Percentiles rank a stretch among this genome's conserved stretches.
Evolutionary conservation across 2,329 filamentous ascomycete species (phyloP).

Genomic region (Ampelomyces quisqualis): DNA sequence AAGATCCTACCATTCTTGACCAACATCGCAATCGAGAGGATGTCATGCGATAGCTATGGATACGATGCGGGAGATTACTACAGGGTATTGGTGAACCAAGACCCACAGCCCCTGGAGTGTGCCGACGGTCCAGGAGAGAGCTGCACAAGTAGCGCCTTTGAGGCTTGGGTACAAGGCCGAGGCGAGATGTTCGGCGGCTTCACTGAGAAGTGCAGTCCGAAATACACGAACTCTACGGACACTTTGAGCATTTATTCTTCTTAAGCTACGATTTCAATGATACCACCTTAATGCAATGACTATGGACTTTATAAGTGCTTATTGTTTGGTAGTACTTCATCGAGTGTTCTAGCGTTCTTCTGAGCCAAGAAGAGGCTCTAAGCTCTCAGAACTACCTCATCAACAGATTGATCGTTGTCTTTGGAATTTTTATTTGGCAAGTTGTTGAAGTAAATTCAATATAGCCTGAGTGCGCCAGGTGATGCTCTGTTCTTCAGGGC

Average conservation of each 20-base stretch:
- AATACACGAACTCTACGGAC: constrained; percentile 49
- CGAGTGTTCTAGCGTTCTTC: too few relatives aligned
- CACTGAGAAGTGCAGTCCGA: constrained; percentile 46
- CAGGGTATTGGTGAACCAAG: constrained; percentile 54
- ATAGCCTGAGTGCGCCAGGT: too few relatives aligned
- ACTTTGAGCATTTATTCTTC: constrained; percentile 26
- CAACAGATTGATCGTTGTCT: too few relatives aligned
- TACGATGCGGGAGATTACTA: constrained; percentile 55
- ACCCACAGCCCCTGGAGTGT: constrained; percentile 53
- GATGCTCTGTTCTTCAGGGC: too few relatives aligned
- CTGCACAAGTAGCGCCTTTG: constrained; percentile 50
- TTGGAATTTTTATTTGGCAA: too few relatives aligned
- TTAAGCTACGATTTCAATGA: too few relatives aligned
- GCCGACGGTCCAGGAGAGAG: constrained; percentile 54
- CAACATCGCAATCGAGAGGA: constrained; percentile 66
- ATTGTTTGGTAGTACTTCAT: too few relatives aligned
- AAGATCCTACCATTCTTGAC: constrained; percentile 65
- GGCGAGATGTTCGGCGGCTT: constrained; percentile 49
- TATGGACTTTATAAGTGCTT: too few relatives aligned
- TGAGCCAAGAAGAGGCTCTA: too few relatives aligned
- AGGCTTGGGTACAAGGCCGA: constrained; percentile 47
- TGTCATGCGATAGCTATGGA: constrained; percentile 62
- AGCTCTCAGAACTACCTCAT: too few relatives aligned
- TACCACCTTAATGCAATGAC: too few relatives aligned
- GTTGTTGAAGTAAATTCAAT: too few relatives aligned